These are phyloP conservation scores for Phylloporus scabripes DNA, from an alignment of 768 basidiomycete species.

Conservation along the genomic window DNA sequence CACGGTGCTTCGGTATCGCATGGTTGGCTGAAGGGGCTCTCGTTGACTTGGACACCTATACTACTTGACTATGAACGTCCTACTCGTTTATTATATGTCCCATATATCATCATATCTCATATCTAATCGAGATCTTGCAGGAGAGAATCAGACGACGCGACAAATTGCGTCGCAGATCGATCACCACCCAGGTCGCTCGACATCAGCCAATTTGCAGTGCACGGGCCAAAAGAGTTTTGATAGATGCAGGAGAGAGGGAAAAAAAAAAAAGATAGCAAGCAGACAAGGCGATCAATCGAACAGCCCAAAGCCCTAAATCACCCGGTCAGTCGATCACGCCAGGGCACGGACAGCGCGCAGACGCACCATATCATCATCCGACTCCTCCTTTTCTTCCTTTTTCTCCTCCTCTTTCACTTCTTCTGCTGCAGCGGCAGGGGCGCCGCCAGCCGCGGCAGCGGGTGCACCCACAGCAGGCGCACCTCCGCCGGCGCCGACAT, in stretches of 20 bases:
- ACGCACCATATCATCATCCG: conserved; percentile 61
- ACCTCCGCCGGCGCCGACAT: conserved; percentile 90
- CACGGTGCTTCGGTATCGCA: conserved; percentile 47
- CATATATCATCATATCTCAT: too few species aligned
- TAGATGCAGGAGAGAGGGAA: conserved; percentile 18
- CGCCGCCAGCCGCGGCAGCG: conserved; percentile 49
- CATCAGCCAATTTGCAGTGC: background rate
- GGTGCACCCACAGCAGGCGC: conserved; percentile 64
- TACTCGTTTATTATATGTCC: too few species aligned
- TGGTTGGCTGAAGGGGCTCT: conserved; percentile 47
- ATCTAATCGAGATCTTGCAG: too few species aligned
- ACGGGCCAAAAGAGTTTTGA: conserved; percentile 19
- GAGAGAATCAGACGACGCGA: too few species aligned
- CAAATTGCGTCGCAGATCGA: too few species aligned
- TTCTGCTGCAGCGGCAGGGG: conserved; percentile 61
- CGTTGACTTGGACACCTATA: too few species aligned
- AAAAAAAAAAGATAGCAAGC: conserved; percentile 25
- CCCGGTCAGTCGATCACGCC: background rate
- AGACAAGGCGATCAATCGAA: conserved; percentile 65
- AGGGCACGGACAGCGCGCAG: background rate
- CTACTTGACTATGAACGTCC: background rate
- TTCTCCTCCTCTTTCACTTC: conserved; percentile 77
- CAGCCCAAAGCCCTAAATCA: conserved; percentile 82
- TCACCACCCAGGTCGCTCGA: background rate
- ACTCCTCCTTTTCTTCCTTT: conserved; percentile 85